A percentile compares a stretch with the other conserved stretches of the same genome.
Conservation (phyloP, 2,329 filamentous ascomycete genomes). For the Talaromyces sp. region DNA sequence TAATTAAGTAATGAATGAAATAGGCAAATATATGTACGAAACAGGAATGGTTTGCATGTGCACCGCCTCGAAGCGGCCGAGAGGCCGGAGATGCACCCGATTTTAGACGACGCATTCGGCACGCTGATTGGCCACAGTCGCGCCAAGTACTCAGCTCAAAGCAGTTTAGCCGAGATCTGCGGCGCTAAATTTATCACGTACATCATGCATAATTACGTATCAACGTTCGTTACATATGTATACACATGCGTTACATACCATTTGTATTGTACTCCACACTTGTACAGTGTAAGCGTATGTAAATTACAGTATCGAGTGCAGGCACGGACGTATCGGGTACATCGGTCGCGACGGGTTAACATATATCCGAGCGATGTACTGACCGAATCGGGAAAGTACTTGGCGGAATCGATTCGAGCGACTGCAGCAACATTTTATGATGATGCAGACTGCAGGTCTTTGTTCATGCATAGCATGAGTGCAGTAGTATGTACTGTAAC, state of each 20-base stretch:
- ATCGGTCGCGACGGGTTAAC: background rate
- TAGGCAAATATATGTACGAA: background rate
- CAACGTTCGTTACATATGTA: too few species aligned
- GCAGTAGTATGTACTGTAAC: background rate
- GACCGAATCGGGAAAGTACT: conserved; percentile 12
- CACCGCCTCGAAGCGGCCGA: background rate
- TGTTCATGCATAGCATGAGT: background rate
- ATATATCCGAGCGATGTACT: conserved; percentile 5
- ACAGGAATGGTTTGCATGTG: background rate
- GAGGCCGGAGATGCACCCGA: background rate
- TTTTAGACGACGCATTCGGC: background rate
- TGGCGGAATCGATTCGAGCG: background rate
- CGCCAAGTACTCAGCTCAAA: background rate
- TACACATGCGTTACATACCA: background rate
- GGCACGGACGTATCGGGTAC: background rate
- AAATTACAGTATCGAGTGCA: background rate
- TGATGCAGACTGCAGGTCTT: background rate
- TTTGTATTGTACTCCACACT: too few species aligned
- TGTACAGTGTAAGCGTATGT: too few species aligned
- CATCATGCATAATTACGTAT: background rate
- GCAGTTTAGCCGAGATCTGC: background rate
- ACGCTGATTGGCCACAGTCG: background rate
- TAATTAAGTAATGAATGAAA: background rate
- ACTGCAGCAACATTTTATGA: background rate
- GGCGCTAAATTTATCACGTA: background rate